Evolutionary conservation across 495 filamentous ascomycete genomes (phyloP).

Genomic region (Xylaria telfairii): DNA sequence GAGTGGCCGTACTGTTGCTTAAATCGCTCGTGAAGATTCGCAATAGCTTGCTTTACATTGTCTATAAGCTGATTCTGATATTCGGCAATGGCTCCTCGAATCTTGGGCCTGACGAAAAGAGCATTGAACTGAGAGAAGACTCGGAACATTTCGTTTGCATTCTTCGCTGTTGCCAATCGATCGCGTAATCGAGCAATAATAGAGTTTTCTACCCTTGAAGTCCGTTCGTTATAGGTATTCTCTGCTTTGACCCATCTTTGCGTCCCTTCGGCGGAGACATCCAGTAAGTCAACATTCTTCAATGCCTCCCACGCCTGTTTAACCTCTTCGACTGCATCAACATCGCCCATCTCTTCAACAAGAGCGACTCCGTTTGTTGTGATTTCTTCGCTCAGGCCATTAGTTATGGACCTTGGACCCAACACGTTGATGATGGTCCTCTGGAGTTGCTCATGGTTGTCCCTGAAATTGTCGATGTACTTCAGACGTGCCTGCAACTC

Average conservation of each 20-base stretch:
- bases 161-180: slow-evolving; percentile 91
- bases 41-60: slow-evolving; percentile 94
- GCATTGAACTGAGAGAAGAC: slow-evolving; percentile 99
- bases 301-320: slow-evolving; percentile 90
- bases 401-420: slow-evolving; percentile 68
- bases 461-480: slow-evolving; percentile 91
- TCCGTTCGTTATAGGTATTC: slow-evolving; percentile 94
- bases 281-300: slow-evolving; percentile 92
- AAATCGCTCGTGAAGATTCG: slow-evolving; percentile 90
- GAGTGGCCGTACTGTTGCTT: slow-evolving; percentile 98
- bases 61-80: slow-evolving; percentile 98
- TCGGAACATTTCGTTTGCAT: slow-evolving; percentile 98
- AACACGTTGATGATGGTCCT: slow-evolving; percentile 94
- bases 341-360: slow-evolving; percentile 93
- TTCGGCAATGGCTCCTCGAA: slow-evolving; percentile 94
- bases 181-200: slow-evolving; percentile 96
- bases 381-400: slow-evolving; percentile 55
- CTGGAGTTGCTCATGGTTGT: slow-evolving; percentile 96
- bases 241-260: slow-evolving; percentile 90
- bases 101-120: slow-evolving; percentile 95
- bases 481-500: slow-evolving; percentile 87
- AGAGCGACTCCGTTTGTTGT: slow-evolving; percentile 68
- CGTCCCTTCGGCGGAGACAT: slow-evolving; percentile 87
- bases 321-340: slow-evolving; percentile 98
- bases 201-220: slow-evolving; percentile 95